Evolutionary conservation across 441 rosid species (phyloP).

Genomic region (Theobroma grandiflorum): DNA sequence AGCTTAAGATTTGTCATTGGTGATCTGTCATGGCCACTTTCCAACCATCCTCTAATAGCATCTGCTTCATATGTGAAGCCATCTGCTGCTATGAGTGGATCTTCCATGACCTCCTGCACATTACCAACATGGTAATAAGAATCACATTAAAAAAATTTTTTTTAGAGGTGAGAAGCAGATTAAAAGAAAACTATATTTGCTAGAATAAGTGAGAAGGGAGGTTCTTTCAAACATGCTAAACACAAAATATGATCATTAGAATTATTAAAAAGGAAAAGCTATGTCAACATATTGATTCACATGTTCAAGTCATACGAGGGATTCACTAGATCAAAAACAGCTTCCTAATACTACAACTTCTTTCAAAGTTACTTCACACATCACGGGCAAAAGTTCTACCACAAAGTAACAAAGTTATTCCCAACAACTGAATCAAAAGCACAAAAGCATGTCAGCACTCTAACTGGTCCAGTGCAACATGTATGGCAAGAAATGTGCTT

Average conservation of each 20-base stretch:
- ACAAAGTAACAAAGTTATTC: constrained; percentile 11
- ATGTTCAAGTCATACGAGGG: not conserved
- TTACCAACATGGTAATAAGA: not conserved
- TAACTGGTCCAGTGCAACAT: not conserved
- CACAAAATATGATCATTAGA: not conserved
- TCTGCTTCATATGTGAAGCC: constrained; percentile 94
- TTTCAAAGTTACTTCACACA: not conserved
- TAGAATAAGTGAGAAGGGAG: not conserved
- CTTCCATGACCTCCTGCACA: constrained; percentile 83
- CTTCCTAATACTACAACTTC: not conserved
- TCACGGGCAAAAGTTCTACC: constrained; percentile 1
- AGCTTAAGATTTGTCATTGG: constrained; percentile 95
- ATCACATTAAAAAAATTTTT: not conserved
- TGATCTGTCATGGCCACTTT: constrained; percentile 78
- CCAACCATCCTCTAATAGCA: constrained; percentile 87
- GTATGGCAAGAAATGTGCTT: not conserved
- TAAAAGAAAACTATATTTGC: not conserved
- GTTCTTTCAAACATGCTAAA: not conserved
- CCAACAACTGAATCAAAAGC: not conserved
- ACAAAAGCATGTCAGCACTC: not conserved
- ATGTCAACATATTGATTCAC: not conserved
- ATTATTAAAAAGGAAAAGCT: not conserved
- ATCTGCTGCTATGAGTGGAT: constrained; percentile 90
- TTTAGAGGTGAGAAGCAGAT: not conserved
- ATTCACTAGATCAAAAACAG: not conserved